Percentiles rank a stretch among this genome's conserved stretches.
Evolutionary conservation across 371 early-diverging fungal species (phyloP).

Genomic region (Globomyces sp.): DNA sequence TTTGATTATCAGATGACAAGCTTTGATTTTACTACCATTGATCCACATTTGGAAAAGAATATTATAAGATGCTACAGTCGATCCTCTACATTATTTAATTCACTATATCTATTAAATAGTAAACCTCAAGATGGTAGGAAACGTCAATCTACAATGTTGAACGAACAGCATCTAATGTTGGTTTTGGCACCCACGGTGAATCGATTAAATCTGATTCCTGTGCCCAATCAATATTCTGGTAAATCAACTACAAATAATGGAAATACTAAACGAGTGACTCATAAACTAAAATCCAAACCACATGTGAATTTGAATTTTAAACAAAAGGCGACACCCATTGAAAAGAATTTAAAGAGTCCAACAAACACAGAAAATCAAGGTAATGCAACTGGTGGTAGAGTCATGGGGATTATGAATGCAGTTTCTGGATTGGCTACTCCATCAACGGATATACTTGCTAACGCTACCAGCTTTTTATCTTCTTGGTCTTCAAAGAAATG

Average conservation of each 20-base stretch:
- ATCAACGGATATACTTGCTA: slow-evolving; percentile 8
- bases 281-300: too few species aligned
- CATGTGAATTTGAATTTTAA: too few species aligned
- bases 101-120: too few species aligned
- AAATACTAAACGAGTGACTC: too few species aligned
- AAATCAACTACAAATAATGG: too few species aligned
- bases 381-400: background rate
- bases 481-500: too few species aligned
- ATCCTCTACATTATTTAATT: too few species aligned
- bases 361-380: background rate
- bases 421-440: slow-evolving; percentile 9
- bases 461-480: slow-evolving; percentile 11
- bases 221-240: background rate
- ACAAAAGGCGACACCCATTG: too few species aligned
- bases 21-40: too few species aligned
- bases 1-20: too few species aligned
- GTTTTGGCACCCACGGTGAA: slow-evolving; percentile 1
- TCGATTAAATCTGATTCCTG: slow-evolving; percentile 1
- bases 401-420: slow-evolving; percentile 11
- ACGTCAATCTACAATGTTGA: background rate
- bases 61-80: too few species aligned
- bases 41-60: too few species aligned
- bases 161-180: slow-evolving; percentile 6
- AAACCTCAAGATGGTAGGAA: background rate
- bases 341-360: background rate